A percentile compares a stretch with the other conserved stretches of the same genome.
Conservation (phyloP, 257 asterid genomes). For the Primulina eburnea region DNA sequence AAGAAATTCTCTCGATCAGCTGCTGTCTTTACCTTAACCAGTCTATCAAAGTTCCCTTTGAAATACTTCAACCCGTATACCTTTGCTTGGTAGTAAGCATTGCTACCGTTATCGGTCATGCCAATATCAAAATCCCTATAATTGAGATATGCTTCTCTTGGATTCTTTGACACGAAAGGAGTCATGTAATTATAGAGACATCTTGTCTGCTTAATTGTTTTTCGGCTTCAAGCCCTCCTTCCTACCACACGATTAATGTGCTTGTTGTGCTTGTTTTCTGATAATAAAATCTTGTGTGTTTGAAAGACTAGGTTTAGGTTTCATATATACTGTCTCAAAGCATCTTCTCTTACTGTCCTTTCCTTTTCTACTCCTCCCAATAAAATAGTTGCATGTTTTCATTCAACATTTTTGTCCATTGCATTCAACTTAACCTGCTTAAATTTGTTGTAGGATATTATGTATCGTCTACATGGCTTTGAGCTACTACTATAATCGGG, state of each 20-base stretch:
- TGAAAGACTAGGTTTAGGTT: too few species aligned
- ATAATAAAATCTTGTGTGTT: too few species aligned
- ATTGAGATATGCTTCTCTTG: slow-evolving; percentile 41
- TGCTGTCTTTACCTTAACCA: slow-evolving; percentile 36
- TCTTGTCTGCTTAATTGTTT: slow-evolving; percentile 19
- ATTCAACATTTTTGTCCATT: too few species aligned
- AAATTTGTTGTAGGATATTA: neutral
- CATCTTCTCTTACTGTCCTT: slow-evolving; percentile 26
- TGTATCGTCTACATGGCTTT: slow-evolving; percentile 27
- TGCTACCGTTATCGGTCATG: slow-evolving; percentile 14
- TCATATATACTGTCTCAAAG: neutral
- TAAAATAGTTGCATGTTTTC: too few species aligned
- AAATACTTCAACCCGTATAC: slow-evolving; percentile 42
- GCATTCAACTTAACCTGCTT: too few species aligned
- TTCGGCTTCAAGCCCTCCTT: slow-evolving; percentile 27
- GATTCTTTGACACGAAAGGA: slow-evolving; percentile 39
- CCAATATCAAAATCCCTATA: slow-evolving; percentile 49
- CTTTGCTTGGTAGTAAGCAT: slow-evolving; percentile 24
- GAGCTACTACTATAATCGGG: slow-evolving; percentile 44
- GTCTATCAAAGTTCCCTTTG: slow-evolving; percentile 35
- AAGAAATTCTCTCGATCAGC: slow-evolving; percentile 45
- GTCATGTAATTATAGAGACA: slow-evolving; percentile 30
- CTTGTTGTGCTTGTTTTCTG: too few species aligned
- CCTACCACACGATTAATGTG: neutral
- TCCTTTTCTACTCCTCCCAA: neutral